A percentile compares a stretch with the other conserved stretches of the same genome.
phyloP scores from a whole-genome alignment of 1,284 basidiomycete species.

The Boletus subluridellus region DNA sequence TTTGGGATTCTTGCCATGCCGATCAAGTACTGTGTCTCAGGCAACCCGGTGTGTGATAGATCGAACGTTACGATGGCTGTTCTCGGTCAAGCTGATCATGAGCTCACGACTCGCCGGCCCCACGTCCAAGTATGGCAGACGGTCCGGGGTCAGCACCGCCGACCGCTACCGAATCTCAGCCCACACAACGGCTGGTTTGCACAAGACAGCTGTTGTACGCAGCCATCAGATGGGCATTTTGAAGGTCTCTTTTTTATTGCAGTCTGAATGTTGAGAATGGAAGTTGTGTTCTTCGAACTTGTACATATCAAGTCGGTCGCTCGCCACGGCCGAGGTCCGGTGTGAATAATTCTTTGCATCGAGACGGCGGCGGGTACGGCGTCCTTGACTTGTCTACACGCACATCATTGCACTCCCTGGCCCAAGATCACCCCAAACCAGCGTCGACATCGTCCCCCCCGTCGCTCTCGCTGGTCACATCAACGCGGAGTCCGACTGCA shows the following conservation, averaged over 20 bases:
- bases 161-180: not conserved
- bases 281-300: not conserved
- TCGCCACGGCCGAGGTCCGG: constrained; percentile 4
- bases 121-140: not conserved
- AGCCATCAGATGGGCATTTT: not conserved
- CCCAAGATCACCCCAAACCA: not conserved
- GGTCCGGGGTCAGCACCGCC: not conserved
- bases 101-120: not conserved
- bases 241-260: not conserved
- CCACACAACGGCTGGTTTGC: not conserved
- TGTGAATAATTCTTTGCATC: constrained; percentile 7
- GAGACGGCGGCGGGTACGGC: not conserved
- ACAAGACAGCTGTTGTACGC: not conserved
- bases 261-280: not conserved
- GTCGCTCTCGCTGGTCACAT: not conserved
- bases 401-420: not conserved
- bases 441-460: not conserved
- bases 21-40: not conserved
- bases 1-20: constrained; percentile 29
- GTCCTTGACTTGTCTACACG: constrained; percentile 1
- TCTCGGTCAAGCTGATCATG: not conserved
- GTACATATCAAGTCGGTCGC: not conserved
- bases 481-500: constrained; percentile 1
- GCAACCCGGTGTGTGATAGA: not conserved
- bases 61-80: not conserved